Base-by-base conservation (phyloP, 371 early-diverging fungal species). In the Mortierella sp. region DNA sequence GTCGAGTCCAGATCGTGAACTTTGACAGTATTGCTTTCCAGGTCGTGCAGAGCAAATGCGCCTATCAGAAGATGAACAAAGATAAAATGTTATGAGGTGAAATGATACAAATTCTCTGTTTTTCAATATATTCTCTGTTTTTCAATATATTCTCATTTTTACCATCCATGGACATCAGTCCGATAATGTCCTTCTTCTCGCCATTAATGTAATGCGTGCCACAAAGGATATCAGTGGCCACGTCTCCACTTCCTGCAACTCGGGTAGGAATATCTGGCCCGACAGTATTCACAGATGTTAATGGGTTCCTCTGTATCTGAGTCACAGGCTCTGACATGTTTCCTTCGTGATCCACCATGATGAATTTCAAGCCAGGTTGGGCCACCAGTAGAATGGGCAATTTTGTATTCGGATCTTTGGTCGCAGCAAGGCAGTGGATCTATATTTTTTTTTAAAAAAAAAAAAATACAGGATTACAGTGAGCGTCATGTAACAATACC, bases 91-190 rank as follows among this genome's bases (percentile, higher is more conserved):
- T 26, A 12, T 12, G 37, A 10, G 52, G 40, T 51, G 62, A 49
- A 62, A 39, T 3, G 12, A 62, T 28, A 22, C 37, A 32, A 35
- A 32, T 28, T 10, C 4, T 24, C 12, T 0, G 12, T 12, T 26
- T n/a, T 45, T 45, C 45, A 45, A 45, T 45, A 18, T 12, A 45
- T 40, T 40, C 8, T 40, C 8, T 9, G 12, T 59, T 20, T 59
- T 20, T 18, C 30, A 54, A 6, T 24, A 24, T n/a, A 24, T n/a
- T 4, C 14, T 18, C 49, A 12, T 37, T 3, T 67, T 58, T 86
- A 86, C 91, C 91, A 80, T 91, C 91, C 90, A 89, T 89, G 32
- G 89, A 88, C 57, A 91, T 83, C 84, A 91, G 85, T 16, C 91
- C 91, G 18, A 91, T 84, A 28, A 89, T 85, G 24, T 80, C 86